Conservation (phyloP, 2,329 filamentous ascomycete species). For the Verticillium tricorpus region DNA sequence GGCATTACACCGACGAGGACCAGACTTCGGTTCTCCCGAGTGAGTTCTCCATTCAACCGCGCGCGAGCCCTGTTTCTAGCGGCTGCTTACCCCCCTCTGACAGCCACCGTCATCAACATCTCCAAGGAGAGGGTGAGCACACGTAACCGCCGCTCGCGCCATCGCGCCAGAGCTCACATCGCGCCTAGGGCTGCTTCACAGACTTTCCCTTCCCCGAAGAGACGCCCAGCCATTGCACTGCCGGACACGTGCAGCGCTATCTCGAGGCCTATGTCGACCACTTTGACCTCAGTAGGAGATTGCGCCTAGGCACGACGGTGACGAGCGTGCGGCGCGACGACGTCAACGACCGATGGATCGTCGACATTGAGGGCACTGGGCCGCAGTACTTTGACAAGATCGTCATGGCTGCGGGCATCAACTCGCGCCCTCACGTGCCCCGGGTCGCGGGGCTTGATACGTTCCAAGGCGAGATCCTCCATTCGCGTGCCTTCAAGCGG, state of each 20-base stretch:
- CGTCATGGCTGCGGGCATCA: conserved; percentile 28
- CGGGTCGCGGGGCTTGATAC: conserved; percentile 26
- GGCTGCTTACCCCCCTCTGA: not conserved
- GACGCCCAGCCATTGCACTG: conserved; percentile 17
- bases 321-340: conserved; percentile 14
- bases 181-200: conserved; percentile 26
- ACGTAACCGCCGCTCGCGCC: not conserved
- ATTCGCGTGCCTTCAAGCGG: conserved; percentile 21
- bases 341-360: conserved; percentile 17
- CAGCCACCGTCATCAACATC: conserved; percentile 26
- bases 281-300: conserved; percentile 20
- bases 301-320: conserved; percentile 21
- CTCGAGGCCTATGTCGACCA: conserved; percentile 27
- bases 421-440: conserved; percentile 28
- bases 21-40: conserved; percentile 31
- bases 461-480: conserved; percentile 33
- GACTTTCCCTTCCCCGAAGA: conserved; percentile 27
- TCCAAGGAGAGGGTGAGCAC: conserved; percentile 23
- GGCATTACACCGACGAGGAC: conserved; percentile 34
- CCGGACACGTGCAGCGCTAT: conserved; percentile 23
- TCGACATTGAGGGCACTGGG: conserved; percentile 20
- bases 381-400: conserved; percentile 30
- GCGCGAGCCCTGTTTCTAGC: not conserved
- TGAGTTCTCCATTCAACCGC: conserved; percentile 12
- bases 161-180: conserved; percentile 1